phyloP scores from a whole-genome alignment of 169 alveolate genomes.

The Toxoplasma gondii region DNA sequence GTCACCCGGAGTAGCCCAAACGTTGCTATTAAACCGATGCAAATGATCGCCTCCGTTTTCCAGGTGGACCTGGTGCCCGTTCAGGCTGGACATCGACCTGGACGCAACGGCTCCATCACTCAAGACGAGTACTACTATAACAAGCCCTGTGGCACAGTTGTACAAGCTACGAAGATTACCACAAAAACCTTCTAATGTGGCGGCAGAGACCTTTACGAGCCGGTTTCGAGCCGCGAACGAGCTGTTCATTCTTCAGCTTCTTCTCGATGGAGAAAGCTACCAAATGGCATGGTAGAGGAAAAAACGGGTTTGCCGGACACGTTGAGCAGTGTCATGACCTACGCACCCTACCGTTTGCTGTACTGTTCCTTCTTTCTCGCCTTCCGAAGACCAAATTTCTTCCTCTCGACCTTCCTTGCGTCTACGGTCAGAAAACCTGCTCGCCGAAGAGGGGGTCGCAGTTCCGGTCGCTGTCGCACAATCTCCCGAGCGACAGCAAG shows the following conservation, averaged over 20 bases:
- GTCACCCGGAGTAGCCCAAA: background rate
- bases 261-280: no score
- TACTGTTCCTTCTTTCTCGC: slow-evolving; percentile 50
- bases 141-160: background rate
- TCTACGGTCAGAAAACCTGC: slow-evolving; percentile 33
- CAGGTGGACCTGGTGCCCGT: slow-evolving; percentile 18
- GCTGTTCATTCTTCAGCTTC: no score
- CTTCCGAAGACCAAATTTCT: slow-evolving; percentile 24
- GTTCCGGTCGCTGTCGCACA: slow-evolving; percentile 7
- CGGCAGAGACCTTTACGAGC: background rate
- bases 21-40: background rate
- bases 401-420: slow-evolving; percentile 42
- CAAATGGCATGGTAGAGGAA: no score
- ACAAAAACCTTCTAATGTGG: background rate
- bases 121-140: slow-evolving; percentile 26
- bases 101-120: slow-evolving; percentile 21
- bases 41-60: background rate
- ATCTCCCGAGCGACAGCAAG: slow-evolving; percentile 51
- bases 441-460: slow-evolving; percentile 18
- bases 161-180: background rate
- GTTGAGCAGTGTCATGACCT: background rate
- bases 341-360: slow-evolving; percentile 32
- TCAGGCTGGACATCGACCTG: background rate
- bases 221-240: no score
- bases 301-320: no score